Evolutionary conservation across 148 eudicot genomes (phyloP).

Genomic region (Camellia granthamiana): DNA sequence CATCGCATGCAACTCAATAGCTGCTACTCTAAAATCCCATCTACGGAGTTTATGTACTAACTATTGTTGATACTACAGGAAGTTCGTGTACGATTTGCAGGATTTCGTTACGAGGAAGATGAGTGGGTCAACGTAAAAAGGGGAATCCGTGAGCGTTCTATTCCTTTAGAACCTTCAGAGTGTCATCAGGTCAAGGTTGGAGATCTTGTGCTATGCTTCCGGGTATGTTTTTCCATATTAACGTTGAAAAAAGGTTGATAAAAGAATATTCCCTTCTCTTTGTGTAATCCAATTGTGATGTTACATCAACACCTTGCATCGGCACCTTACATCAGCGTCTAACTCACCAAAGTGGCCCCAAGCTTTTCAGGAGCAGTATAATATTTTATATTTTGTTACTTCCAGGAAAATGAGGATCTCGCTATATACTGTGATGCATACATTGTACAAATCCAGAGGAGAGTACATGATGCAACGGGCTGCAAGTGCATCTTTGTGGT

Average conservation of each 20-base stretch:
- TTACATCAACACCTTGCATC: neutral
- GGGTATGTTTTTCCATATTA: constrained; percentile 36
- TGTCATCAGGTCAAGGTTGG: constrained; percentile 82
- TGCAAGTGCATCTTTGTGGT: constrained; percentile 78
- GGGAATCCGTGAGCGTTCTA: constrained; percentile 78
- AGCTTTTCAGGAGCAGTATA: neutral
- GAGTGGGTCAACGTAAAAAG: constrained; percentile 81
- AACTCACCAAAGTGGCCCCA: neutral
- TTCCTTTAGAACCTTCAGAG: constrained; percentile 85
- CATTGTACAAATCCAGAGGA: constrained; percentile 55
- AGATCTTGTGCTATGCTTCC: constrained; percentile 76
- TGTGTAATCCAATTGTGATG: neutral
- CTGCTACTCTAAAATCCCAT: neutral
- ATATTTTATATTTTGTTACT: neutral
- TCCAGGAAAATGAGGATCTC: constrained; percentile 57
- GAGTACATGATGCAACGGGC: constrained; percentile 47
- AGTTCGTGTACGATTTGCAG: constrained; percentile 86
- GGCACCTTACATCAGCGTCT: neutral
- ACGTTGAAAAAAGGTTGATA: neutral
- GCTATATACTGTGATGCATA: constrained; percentile 75
- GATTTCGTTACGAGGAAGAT: constrained; percentile 64
- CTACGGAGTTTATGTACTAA: constrained; percentile 5
- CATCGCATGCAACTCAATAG: neutral
- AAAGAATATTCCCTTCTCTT: neutral
- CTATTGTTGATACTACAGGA: constrained; percentile 41